These are phyloP conservation scores for Chaetomium cochliodes DNA, from an alignment of 495 filamentous ascomycete genomes.

Conservation along the genomic window DNA sequence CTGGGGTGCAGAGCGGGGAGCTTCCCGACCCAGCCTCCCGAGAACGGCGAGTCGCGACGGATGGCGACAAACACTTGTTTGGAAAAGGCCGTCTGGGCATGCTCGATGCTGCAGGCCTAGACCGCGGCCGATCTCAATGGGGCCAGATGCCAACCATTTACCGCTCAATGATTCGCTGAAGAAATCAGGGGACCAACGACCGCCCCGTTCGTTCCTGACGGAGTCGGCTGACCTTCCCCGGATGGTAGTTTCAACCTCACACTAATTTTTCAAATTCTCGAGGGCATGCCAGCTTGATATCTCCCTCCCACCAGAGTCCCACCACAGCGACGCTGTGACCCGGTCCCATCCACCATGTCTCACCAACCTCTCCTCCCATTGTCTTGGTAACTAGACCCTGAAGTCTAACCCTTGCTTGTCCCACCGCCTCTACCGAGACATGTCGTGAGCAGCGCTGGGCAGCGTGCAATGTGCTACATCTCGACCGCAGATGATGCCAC, in stretches of 20 bases:
- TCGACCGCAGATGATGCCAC: not conserved
- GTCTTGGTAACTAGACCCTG: no score
- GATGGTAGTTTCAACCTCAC: not conserved
- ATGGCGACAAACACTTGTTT: not conserved
- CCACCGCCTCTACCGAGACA: no score
- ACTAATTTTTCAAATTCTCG: not conserved
- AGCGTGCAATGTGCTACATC: not conserved
- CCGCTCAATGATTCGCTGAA: not conserved
- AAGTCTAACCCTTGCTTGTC: no score
- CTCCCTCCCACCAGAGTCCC: no score
- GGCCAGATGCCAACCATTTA: not conserved
- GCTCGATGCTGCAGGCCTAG: not conserved
- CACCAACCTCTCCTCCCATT: no score
- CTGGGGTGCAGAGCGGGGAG: constrained; percentile 6
- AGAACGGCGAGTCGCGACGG: constrained; percentile 14
- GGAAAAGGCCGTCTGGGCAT: constrained; percentile 3
- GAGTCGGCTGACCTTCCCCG: constrained; percentile 4
- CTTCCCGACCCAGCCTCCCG: constrained; percentile 3
- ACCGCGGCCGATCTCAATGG: not conserved
- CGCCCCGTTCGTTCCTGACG: not conserved
- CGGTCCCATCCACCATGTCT: no score
- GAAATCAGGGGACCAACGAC: not conserved
- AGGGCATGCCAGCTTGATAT: no score
- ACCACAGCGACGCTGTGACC: no score
- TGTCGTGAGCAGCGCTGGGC: no score